Conservation (phyloP, 768 basidiomycete species). For the Leccinum obscurum region DNA sequence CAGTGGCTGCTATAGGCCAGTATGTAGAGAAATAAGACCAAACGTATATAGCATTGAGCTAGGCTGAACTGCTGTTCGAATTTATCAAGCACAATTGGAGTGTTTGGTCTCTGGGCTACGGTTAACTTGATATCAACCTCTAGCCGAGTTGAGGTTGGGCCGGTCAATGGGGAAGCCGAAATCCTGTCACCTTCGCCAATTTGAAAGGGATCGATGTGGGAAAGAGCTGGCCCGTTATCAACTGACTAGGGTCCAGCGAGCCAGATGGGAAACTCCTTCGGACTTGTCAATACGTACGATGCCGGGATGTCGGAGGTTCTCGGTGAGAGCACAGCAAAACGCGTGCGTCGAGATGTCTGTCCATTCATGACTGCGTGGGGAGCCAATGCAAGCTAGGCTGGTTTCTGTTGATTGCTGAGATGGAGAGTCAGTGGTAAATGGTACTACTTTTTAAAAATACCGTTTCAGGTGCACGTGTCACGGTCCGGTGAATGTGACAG, state of each 20-base stretch:
- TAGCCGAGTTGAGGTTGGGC: background rate
- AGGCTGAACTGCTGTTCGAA: background rate
- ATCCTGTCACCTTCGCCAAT: background rate
- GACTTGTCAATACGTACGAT: background rate
- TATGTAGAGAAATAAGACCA: background rate
- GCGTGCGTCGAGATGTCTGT: background rate
- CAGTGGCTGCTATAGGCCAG: background rate
- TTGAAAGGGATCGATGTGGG: background rate
- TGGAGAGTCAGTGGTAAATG: no score
- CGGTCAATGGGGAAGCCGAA: background rate
- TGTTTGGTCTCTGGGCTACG: background rate
- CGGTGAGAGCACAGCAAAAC: background rate
- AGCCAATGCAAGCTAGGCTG: background rate
- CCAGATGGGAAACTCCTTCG: background rate
- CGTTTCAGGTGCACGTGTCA: background rate
- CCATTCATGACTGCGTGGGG: background rate
- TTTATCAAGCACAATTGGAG: background rate
- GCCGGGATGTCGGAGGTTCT: background rate
- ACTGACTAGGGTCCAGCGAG: background rate
- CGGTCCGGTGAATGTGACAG: background rate
- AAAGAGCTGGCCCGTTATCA: background rate
- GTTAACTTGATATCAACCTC: background rate
- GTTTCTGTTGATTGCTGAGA: background rate
- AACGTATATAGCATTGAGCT: background rate
- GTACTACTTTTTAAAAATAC: no score